Base-by-base conservation (phyloP, 2,329 filamentous ascomycete species). In the Akanthomyces muscarius region DNA sequence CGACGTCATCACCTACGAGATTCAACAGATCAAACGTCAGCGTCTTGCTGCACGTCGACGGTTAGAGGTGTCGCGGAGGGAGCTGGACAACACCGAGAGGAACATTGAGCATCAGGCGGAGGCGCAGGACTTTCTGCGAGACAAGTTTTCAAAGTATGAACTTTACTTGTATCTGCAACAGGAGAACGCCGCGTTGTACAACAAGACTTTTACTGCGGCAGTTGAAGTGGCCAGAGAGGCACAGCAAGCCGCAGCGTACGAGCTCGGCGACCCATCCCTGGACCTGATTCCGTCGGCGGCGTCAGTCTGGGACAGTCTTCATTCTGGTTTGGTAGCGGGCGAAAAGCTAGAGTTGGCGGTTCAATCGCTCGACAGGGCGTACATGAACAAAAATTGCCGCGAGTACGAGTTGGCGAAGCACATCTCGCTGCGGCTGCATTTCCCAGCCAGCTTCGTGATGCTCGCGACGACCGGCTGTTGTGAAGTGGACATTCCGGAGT, bases 401-500 rank as follows among this genome's bases (percentile, higher is more conserved):
- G 65, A 66, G 30, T 65, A 61, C 45, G 65, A 66, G 57, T 4
- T 66, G 21, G 33, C 52, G 7, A 66, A 64, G 21, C 44, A 57
- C 10, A 38, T 66, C 45, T 66, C 65, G 16, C 56, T 66, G n/a
- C 60, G 61, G 5, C 57, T 55, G 36, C 45, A 55, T n/a, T 47
- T 47, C 23, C 65, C 65, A 6, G 51, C 38, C 13, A 57, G 55
- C 14, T 56, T 66, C 23, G 30, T 66, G 16, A 21, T 50, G 14
- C 63, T 66, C n/a, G 51, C 54, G 5, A 28, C 41, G 30, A 54
- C 62, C 2, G 65, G 65, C 14, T 57, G 28, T 11, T 48, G 45
- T 21, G 41, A 62, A 30, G 14, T 77, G 30, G 47, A 63, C 30
- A 18, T 78, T 16, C 68, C 71, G 7, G 76, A 79, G 66, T 38